Evolutionary conservation across 2,329 filamentous ascomycete genomes (phyloP), one percentile per base, ranked within the genome.

Genomic region (Nigrospora oryzae): DNA sequence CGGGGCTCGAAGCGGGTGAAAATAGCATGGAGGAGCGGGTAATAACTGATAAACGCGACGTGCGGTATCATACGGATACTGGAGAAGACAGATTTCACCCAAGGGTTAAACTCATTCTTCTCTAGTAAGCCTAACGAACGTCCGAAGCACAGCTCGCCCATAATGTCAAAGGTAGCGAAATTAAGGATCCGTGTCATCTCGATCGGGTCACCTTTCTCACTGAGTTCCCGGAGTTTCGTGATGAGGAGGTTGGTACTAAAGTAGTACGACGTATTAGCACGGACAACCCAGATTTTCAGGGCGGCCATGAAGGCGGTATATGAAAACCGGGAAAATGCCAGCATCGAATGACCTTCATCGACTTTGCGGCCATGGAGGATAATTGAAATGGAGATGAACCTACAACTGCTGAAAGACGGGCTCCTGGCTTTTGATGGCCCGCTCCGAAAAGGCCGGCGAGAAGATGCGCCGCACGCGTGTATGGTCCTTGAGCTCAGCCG

Each of bases 221-320:
- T 45, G 6, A 53, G 42, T n/a, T 67, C 62, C 14, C 53, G 54
- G 33, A 71, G 50, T 37, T 61, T 64, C n/a, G 53, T 46, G 36
- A 67, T 56, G 39, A 70, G 60, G 38, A 15, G 32, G 15, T 11
- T 19, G 19, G 38, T 32, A 23, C 15, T 30, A 30, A 32, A 32
- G 2, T 30, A 6, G 8, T 10, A 4, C 7, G 5, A 5, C 23
- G 5, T 28, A 6, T 28, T 28, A 28, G 23, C 23, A 28, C 19
- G 19, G 23, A 28, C 23, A 28, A 28, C 2, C 4, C 4, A 23
- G 19, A 28, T 10, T 28, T 5, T 5, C 23, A 10, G 4, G 5
- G 19, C 4, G 19, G 19, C 6, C 6, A 23, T 23, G 19, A 23
- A 23, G 23, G 23, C 4, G 7, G 23, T 7, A 28, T 28, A 7